Base-by-base conservation (phyloP, 768 basidiomycete species). In the Kwoniella bestiolae region DNA sequence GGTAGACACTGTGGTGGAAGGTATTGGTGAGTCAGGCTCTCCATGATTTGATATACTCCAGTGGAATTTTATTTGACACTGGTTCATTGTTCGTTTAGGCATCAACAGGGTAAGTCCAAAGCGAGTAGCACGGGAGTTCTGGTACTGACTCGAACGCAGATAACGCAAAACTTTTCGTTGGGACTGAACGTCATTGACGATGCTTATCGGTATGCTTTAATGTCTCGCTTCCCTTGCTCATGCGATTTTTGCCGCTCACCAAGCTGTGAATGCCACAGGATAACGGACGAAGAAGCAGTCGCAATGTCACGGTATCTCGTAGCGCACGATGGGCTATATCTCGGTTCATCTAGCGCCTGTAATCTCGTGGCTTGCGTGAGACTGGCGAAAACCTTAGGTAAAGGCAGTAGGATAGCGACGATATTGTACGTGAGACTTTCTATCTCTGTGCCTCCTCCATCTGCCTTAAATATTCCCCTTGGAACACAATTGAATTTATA, bases 301-400 rank as follows among this genome's bases (percentile, higher is more conserved):
- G 87, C 90, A 7, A 98, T 98, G 95, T 90, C 94, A 1, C 88
- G 94, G 9, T 93, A 93, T 78, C 86, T 99, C 21, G 92, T 96
- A 3, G 84, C 89, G 55, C 84, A 91, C 60, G 95, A 98, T 70
- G 96, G 96, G 0, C 83, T 99, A 28, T 98, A 94, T 82, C 84
- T 98, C 29, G 96, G 96, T 14, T 97, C 94, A 0, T 95, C 92
- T 65, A 94, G 92, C 73, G 95, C 96, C 0, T 94, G 93, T 78
- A 99, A 98, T 76, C 85, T 99, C 41, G 87, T 96, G n/a, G 91
- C 95, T 1, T 92, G 91, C 71, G 85, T 96, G 50, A 89, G 90
- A 73, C 83, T 94, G 16, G 88, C 86, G 2, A 88, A 87, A 71
- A 86, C 86, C 75, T 84, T 87, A 88, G 83, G 83, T 29, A 84